Percentiles rank a stretch among this genome's conserved stretches.
phyloP scores from a whole-genome alignment of 225 moss, liverwort and hornwort genomes.

The Lunularia cruciata region DNA sequence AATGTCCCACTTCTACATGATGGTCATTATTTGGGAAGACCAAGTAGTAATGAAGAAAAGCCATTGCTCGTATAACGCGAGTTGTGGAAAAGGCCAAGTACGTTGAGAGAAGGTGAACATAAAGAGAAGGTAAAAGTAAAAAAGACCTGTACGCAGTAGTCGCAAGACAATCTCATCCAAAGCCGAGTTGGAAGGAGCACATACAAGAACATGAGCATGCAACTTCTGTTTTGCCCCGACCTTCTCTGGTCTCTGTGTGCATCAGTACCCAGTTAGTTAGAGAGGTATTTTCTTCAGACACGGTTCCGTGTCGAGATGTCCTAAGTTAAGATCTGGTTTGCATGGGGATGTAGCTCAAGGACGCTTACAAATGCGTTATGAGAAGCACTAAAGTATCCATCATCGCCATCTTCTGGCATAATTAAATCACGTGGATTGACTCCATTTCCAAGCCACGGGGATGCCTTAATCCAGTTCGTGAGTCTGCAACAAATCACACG shows the following conservation, averaged over 20 bases:
- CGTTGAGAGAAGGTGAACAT: not conserved
- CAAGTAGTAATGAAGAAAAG: not conserved
- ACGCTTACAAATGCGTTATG: constrained; percentile 81
- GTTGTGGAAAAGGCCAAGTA: not conserved
- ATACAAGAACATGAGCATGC: constrained; percentile 93
- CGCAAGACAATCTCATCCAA: constrained; percentile 97
- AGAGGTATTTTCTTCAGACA: not conserved
- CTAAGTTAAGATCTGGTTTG: not conserved
- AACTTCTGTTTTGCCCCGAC: constrained; percentile 80
- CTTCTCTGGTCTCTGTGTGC: constrained; percentile 71
- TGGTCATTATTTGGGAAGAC: not conserved
- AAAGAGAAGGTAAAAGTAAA: not conserved
- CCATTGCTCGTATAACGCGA: no score
- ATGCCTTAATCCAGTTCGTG: constrained; percentile 79
- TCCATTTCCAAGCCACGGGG: constrained; percentile 79
- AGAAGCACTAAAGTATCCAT: constrained; percentile 74
- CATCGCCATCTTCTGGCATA: constrained; percentile 95
- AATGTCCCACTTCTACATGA: not conserved
- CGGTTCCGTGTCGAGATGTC: not conserved
- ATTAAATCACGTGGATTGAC: constrained; percentile 90
- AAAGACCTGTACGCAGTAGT: constrained; percentile 78
- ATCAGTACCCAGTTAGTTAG: not conserved
- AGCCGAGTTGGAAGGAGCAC: constrained; percentile 98
- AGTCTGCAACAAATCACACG: constrained; percentile 43
- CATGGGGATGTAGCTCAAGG: not conserved